Evolutionary conservation across 352 stramenopile species (phyloP), one percentile per base, ranked within the genome.

Genomic region (Phytophthora pini): DNA sequence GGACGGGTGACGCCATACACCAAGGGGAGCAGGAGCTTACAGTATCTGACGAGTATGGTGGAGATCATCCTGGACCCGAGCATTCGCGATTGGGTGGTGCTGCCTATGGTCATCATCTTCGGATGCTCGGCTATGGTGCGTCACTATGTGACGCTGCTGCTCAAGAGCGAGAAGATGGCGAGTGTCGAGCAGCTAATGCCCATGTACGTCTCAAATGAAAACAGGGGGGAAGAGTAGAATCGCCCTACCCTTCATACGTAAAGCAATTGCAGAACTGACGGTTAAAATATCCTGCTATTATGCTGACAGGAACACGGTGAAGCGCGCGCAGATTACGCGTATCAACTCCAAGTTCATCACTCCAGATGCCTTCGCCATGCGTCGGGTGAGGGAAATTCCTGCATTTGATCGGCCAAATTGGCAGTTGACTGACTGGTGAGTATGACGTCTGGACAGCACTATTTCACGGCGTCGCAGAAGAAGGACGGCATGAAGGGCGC

Each of bases 61-160:
- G 84, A 93, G 80, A 94, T 98, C 65, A 92, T 97, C 70, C 77
- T 98, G 61, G 93, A 98, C 78, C 88, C 92, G 76, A 93, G 86
- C 66, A 98, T 98, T 69, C 88, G 92, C 62, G 88, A 98, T 71
- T 98, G 94, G 94, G 97, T 99, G 38, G 94, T 99, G 58, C 85
- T 99, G 52, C 97, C 97, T 47, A 97, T 99, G 68, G 89, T 99
- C 70, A 83, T 99, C 36, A 98, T 99, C 74, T 93, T 95, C 64
- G 88, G 85, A 29, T 93, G 84, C 59, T 93, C 84, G 41, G 86
- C 86, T 38, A 92, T 92, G 78, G 77, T 93, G 65, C 85, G 88
- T 57, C 86, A 95, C 75, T 95, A 94, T 65, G 75, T 95, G 29
- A 94, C 88, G 65, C 70, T 92, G 57, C 70, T 95, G 47, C 76